A percentile compares a stretch with the other conserved stretches of the same genome.
These are phyloP conservation scores for Penicillium robsamsonii DNA, from an alignment of 495 filamentous ascomycete species.

Conservation along the genomic window DNA sequence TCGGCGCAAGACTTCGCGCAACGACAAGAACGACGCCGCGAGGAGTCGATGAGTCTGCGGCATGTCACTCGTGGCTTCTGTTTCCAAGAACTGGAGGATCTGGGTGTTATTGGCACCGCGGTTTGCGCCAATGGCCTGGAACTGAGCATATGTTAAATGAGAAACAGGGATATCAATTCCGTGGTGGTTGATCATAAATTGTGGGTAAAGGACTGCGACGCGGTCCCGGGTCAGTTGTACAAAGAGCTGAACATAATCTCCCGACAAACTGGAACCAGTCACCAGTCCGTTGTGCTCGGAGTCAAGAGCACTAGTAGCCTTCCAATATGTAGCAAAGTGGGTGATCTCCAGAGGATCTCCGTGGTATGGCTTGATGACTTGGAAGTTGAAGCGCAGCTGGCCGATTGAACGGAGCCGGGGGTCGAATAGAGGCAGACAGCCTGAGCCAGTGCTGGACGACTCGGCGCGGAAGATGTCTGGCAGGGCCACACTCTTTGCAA, in stretches of 20 bases:
- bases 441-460: slow-evolving; percentile 71
- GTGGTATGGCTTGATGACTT: slow-evolving; percentile 94
- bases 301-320: slow-evolving; percentile 89
- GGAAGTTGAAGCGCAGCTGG: slow-evolving; percentile 87
- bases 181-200: slow-evolving; percentile 73
- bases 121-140: slow-evolving; percentile 61
- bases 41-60: slow-evolving; percentile 65
- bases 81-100: slow-evolving; percentile 46
- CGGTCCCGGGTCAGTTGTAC: slow-evolving; percentile 87
- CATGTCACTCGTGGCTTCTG: slow-evolving; percentile 53
- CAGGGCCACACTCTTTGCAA: slow-evolving; percentile 89
- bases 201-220: slow-evolving; percentile 80
- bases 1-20: slow-evolving; percentile 69
- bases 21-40: slow-evolving; percentile 68
- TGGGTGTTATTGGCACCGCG: slow-evolving; percentile 38
- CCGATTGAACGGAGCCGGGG: slow-evolving; percentile 90
- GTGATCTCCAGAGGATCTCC: slow-evolving; percentile 95
- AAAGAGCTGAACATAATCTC: slow-evolving; percentile 87
- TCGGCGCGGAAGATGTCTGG: slow-evolving; percentile 77
- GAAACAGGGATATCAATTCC: slow-evolving; percentile 80
- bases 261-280: slow-evolving; percentile 90
- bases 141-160: slow-evolving; percentile 71
- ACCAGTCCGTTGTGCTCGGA: slow-evolving; percentile 79
- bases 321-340: slow-evolving; percentile 98
- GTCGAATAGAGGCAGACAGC: slow-evolving; percentile 87